Base-by-base conservation (phyloP, 2,329 filamentous ascomycete species). In the Nigrograna mackinnonii region DNA sequence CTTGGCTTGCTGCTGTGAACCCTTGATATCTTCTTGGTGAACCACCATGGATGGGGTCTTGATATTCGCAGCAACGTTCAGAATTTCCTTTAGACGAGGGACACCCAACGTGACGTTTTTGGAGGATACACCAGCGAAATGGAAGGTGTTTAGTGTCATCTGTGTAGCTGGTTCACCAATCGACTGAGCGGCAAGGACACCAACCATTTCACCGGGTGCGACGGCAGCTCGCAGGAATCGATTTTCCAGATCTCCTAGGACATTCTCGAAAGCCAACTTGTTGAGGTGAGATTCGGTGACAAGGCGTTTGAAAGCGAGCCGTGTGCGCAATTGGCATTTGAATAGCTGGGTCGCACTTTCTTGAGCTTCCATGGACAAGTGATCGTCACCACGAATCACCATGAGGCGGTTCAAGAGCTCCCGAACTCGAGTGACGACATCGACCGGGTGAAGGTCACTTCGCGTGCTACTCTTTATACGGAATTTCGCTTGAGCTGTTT, bases 71-170 rank as follows among this genome's bases (percentile, higher is more conserved):
- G 95, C 94, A 45, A 99, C 85, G 69, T 99, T 99, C 44, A 99
- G 80, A 83, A 99, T 99, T 76, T 99, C 94, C 80, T 99, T 99
- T 37, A 99, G 83, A 84, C 94, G 92, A 32, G 94, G 94, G 32
- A 99, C 94, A 90, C 94, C 94, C 36, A 99, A 85, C 0, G 94
- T 99, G 41, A 99, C 92, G 79, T 99, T 99, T 86, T 99, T 99
- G 18, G 92, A 96, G 26, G 95, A 96, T 47, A 99, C 91, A 96
- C 94, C 94, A 70, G 94, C 91, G 70, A 99, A 99, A 79, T 99
- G 94, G 87, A 99, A 99, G 18, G 94, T 99, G 76, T 99, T 99
- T 47, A 99, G 76, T 1, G 94, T 99, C 94, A 99, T 99, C 78
- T 99, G 94, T 1, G 94, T 99, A 17, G 94, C 95, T 30, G 94